phyloP scores from a whole-genome alignment of 805 yeast genomes.

The Lachancea meyersii region DNA sequence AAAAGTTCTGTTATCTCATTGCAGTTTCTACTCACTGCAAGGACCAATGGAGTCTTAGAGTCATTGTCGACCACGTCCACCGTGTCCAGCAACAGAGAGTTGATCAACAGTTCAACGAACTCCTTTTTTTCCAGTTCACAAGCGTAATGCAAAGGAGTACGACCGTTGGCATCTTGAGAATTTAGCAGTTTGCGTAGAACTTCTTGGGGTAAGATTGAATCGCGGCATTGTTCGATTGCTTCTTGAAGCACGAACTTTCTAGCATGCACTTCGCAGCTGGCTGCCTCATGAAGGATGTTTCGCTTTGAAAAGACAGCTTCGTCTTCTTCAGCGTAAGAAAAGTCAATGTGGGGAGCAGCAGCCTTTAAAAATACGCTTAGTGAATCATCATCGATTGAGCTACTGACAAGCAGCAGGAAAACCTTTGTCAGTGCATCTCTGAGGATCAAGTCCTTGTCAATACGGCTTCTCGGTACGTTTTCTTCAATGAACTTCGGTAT shows the following conservation, averaged over 20 bases:
- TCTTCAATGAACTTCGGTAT: slow-evolving; percentile 18
- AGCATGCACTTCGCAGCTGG: slow-evolving; percentile 27
- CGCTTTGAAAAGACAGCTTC: slow-evolving; percentile 49
- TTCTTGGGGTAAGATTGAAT: slow-evolving; percentile 14
- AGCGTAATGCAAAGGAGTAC: slow-evolving; percentile 84
- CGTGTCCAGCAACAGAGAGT: slow-evolving; percentile 27
- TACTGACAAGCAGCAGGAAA: slow-evolving; percentile 58
- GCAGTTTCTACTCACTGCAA: slow-evolving; percentile 69
- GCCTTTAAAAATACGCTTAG: slow-evolving; percentile 40
- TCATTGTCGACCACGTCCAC: slow-evolving; percentile 53
- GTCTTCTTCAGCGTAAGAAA: slow-evolving; percentile 65
- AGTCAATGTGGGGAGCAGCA: slow-evolving; percentile 42
- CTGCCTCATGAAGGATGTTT: slow-evolving; percentile 68
- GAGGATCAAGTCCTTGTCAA: slow-evolving; percentile 18
- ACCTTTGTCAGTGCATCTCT: slow-evolving; percentile 51
- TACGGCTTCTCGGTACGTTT: slow-evolving; percentile 12
- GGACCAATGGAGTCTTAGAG: slow-evolving; percentile 73
- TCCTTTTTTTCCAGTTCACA: slow-evolving; percentile 51
- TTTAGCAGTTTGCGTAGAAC: slow-evolving; percentile 28
- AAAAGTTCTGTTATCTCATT: slow-evolving; percentile 44
- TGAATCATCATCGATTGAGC: slow-evolving; percentile 52
- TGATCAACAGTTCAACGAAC: slow-evolving; percentile 36
- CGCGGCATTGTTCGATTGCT: slow-evolving; percentile 15
- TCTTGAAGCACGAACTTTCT: slow-evolving; percentile 28
- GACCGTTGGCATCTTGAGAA: slow-evolving; percentile 59